Conservation (phyloP, 1,139 yeast genomes). For the Hansenula sp. region DNA sequence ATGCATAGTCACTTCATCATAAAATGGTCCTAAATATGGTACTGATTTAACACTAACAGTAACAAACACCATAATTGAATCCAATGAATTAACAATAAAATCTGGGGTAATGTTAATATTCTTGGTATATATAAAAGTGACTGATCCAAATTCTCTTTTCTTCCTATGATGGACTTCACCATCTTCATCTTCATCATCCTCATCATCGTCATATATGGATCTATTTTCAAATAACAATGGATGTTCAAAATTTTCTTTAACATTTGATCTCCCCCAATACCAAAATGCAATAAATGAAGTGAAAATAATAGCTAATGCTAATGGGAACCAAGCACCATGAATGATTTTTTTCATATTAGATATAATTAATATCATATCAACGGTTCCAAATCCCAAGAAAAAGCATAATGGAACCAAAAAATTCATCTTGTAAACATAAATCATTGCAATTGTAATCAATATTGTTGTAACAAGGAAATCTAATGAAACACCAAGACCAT, state of each 20-base stretch:
- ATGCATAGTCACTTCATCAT: neutral
- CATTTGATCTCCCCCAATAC: conserved; percentile 1
- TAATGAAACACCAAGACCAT: neutral
- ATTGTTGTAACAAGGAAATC: neutral
- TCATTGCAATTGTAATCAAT: conserved; percentile 1
- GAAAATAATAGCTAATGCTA: neutral
- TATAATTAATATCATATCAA: neutral
- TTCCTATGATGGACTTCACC: too few relatives aligned
- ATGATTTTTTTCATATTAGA: neutral
- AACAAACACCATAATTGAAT: neutral
- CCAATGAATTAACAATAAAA: neutral
- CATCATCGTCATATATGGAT: neutral
- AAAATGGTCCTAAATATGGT: neutral
- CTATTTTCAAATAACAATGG: neutral
- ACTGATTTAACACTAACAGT: neutral
- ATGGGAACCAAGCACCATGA: conserved; percentile 1
- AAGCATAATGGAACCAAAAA: neutral
- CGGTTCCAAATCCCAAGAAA: neutral
- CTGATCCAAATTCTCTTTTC: neutral
- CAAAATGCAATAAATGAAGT: neutral
- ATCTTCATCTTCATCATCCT: neutral
- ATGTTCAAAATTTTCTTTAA: conserved; percentile 1
- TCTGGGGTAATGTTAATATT: conserved; percentile 1
- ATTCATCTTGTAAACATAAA: neutral
- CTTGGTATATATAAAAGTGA: neutral